A percentile compares a stretch with the other conserved stretches of the same genome.
Evolutionary conservation across 1,139 yeast species (phyloP).

Genomic region (Kodamaea arcana): DNA sequence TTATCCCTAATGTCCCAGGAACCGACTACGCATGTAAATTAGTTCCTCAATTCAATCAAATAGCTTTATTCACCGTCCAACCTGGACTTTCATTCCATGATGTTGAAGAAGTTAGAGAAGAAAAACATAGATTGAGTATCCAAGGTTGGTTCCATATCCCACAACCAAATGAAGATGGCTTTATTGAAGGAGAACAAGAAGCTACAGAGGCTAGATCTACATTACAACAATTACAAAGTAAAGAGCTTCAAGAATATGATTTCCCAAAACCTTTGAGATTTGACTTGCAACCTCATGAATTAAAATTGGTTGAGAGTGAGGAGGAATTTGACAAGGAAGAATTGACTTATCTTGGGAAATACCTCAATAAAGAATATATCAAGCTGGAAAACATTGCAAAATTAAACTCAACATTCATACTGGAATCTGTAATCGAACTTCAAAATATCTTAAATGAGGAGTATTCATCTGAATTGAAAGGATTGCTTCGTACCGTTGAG

Average conservation of each 20-base stretch:
- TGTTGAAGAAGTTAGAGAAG: slow-evolving; percentile 93
- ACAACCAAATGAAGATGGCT: slow-evolving; percentile 87
- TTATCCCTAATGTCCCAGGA: slow-evolving; percentile 84
- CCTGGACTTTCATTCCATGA: slow-evolving; percentile 97
- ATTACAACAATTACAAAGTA: slow-evolving; percentile 72
- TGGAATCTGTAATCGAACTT: slow-evolving; percentile 69
- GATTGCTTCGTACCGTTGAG: slow-evolving; percentile 49
- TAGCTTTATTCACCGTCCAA: slow-evolving; percentile 92
- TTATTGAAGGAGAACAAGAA: slow-evolving; percentile 73
- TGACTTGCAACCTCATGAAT: slow-evolving; percentile 29
- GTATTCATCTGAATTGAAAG: slow-evolving; percentile 46
- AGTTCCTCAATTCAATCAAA: slow-evolving; percentile 92
- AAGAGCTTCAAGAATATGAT: slow-evolving; percentile 74
- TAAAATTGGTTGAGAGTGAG: slow-evolving; percentile 19
- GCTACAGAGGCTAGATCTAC: slow-evolving; percentile 73
- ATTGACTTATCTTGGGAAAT: slow-evolving; percentile 43
- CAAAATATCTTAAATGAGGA: slow-evolving; percentile 56
- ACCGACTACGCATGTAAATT: slow-evolving; percentile 68
- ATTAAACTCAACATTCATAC: slow-evolving; percentile 51
- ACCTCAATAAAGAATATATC: slow-evolving; percentile 55
- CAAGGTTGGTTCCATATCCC: slow-evolving; percentile 99
- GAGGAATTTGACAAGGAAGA: slow-evolving; percentile 30
- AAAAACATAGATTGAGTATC: slow-evolving; percentile 82
- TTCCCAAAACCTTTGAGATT: slow-evolving; percentile 59
- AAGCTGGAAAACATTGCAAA: slow-evolving; percentile 33